phyloP scores from a whole-genome alignment of 352 stramenopile genomes.

The Aphanomyces euteiches region DNA sequence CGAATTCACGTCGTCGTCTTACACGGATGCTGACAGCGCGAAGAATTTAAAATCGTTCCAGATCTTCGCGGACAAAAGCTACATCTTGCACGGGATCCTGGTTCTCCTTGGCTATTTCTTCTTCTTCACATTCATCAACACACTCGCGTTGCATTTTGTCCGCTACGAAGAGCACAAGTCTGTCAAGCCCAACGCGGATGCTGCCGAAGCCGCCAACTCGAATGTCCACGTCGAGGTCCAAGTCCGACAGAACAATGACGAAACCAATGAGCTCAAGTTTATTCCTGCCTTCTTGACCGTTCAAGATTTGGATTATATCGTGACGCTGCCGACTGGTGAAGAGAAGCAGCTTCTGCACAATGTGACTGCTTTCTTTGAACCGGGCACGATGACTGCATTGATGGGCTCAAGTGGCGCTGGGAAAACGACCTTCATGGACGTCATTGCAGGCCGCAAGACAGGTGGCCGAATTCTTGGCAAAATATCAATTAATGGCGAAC shows the following conservation, averaged over 20 bases:
- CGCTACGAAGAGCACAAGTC: slow-evolving; percentile 44
- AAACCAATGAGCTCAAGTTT: slow-evolving; percentile 39
- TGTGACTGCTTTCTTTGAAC: slow-evolving; percentile 53
- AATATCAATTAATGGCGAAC: slow-evolving; percentile 86
- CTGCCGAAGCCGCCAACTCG: not conserved
- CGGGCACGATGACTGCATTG: slow-evolving; percentile 61
- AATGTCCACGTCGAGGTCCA: not conserved
- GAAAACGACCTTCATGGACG: slow-evolving; percentile 68
- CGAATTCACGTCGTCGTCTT: slow-evolving; percentile 51
- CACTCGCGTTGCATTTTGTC: slow-evolving; percentile 45
- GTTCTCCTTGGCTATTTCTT: slow-evolving; percentile 46
- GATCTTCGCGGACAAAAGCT: slow-evolving; percentile 41
- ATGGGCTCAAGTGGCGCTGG: slow-evolving; percentile 67
- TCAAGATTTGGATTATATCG: slow-evolving; percentile 51
- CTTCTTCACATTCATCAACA: slow-evolving; percentile 47
- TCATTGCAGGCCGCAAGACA: slow-evolving; percentile 70
- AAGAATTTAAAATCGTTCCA: slow-evolving; percentile 43
- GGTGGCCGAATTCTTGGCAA: slow-evolving; percentile 69
- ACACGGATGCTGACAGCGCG: slow-evolving; percentile 33
- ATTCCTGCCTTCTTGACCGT: slow-evolving; percentile 48
- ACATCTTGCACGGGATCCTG: slow-evolving; percentile 45
- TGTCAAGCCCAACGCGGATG: not conserved
- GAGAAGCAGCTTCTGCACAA: slow-evolving; percentile 46
- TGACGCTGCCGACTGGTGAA: slow-evolving; percentile 57
- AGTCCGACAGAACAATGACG: slow-evolving; percentile 23